A percentile compares a stretch with the other conserved stretches of the same genome.
Conservation (phyloP, 2,329 filamentous ascomycete genomes). For the Beauveria pseudobassiana region DNA sequence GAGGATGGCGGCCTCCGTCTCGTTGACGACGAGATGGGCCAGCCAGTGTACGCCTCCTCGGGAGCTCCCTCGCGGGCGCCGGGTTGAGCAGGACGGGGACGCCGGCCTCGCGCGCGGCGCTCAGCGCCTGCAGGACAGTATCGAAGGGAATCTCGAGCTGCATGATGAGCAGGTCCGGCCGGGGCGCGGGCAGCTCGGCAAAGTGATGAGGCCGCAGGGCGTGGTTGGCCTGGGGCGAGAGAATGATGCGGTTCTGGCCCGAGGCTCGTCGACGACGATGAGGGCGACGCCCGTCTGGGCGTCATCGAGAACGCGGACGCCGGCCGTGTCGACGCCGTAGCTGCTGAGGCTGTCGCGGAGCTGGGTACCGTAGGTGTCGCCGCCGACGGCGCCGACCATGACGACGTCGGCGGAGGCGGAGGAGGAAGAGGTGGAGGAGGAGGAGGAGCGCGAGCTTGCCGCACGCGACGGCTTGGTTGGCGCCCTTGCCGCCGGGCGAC, state of each 20-base stretch:
- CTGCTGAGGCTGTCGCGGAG: constrained; percentile 50
- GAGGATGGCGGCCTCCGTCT: constrained; percentile 76
- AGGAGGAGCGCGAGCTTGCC: constrained; percentile 60
- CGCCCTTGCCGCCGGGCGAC: constrained; percentile 86
- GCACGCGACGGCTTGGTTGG: constrained; percentile 89
- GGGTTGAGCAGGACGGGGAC: constrained; percentile 76
- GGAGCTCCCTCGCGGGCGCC: constrained; percentile 65
- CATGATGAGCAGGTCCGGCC: constrained; percentile 61
- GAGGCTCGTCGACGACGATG: constrained; percentile 66
- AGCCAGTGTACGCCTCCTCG: constrained; percentile 56
- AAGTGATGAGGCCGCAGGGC: constrained; percentile 32
- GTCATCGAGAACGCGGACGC: constrained; percentile 36
- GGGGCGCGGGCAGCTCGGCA: constrained; percentile 23
- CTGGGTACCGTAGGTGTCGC: constrained; percentile 55
- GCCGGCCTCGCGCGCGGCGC: constrained; percentile 35
- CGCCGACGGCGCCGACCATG: constrained; percentile 70
- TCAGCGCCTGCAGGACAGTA: constrained; percentile 56
- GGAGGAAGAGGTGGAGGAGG: constrained; percentile 25
- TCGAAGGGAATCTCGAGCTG: constrained; percentile 69
- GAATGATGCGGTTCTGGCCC: constrained; percentile 70
- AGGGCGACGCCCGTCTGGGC: constrained; percentile 63
- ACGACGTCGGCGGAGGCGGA: constrained; percentile 40
- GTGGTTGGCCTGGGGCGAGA: constrained; percentile 65
- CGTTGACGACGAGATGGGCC: constrained; percentile 79
- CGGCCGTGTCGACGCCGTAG: constrained; percentile 55